Evolutionary conservation across 78 protist genomes (phyloP).

Genomic region (Mantamonas sphyraenae): DNA sequence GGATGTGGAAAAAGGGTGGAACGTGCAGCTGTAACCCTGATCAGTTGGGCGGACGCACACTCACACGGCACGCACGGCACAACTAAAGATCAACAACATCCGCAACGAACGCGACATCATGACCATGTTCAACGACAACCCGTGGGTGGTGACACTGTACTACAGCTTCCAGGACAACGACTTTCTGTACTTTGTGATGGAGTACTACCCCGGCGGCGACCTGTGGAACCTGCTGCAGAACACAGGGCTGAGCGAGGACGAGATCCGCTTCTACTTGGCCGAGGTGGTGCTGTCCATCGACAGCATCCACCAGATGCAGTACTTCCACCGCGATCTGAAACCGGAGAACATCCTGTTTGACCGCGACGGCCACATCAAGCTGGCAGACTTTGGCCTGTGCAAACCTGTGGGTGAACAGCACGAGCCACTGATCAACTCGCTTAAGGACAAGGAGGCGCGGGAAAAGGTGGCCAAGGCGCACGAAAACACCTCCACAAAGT

Average conservation of each 20-base stretch:
- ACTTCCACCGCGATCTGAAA: constrained; percentile 39
- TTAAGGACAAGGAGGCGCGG: too few species aligned
- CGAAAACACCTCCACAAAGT: too few species aligned
- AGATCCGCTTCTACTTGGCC: constrained; percentile 34
- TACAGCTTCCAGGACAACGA: constrained; percentile 22
- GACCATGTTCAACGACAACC: not conserved
- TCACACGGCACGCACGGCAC: too few species aligned
- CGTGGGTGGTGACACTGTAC: constrained; percentile 16
- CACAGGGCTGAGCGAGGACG: constrained; percentile 5
- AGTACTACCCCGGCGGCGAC: constrained; percentile 46
- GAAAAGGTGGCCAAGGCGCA: too few species aligned
- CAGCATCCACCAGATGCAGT: constrained; percentile 22
- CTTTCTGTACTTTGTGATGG: constrained; percentile 28
- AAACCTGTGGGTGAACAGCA: too few species aligned
- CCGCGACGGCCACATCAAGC: constrained; percentile 33
- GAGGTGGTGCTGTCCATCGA: constrained; percentile 39
- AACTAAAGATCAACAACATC: too few species aligned
- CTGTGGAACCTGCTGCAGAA: constrained; percentile 7
- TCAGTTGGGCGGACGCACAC: too few species aligned
- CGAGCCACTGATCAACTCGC: too few species aligned
- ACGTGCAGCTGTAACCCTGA: too few species aligned
- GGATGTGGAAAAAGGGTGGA: too few species aligned
- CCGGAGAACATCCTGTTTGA: constrained; percentile 31
- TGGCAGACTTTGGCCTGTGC: constrained; percentile 62
- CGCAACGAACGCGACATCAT: constrained; percentile 62